Percentiles rank a stretch among this genome's conserved stretches.
Conservation (phyloP, 495 filamentous ascomycete species). For the Mycothermus thermophilus region DNA sequence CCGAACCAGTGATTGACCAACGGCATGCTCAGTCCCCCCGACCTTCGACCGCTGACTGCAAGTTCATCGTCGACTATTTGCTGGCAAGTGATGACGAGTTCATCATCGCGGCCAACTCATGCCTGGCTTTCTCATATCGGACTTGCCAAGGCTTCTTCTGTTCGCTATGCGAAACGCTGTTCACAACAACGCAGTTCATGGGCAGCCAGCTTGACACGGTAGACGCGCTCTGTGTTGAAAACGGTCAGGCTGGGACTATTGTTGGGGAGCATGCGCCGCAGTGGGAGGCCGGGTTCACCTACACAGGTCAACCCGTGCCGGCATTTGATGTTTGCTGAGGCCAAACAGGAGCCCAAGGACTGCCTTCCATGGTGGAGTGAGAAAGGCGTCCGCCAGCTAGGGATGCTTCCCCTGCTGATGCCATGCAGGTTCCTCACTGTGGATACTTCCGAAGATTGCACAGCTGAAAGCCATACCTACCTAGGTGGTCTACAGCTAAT, state of each 20-base stretch:
- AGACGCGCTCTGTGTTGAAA: constrained; percentile 24
- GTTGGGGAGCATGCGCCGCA: constrained; percentile 23
- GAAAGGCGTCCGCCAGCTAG: no score
- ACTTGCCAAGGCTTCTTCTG: constrained; percentile 34
- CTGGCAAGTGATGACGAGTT: constrained; percentile 18
- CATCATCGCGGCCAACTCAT: constrained; percentile 23
- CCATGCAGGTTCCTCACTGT: no score
- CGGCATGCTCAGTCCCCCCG: constrained; percentile 16
- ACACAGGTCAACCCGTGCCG: constrained; percentile 18
- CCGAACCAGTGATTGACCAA: not conserved
- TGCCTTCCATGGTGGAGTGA: no score
- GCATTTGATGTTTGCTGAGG: constrained; percentile 27
- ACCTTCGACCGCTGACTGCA: constrained; percentile 22
- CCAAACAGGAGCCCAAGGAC: no score
- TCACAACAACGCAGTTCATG: constrained; percentile 26
- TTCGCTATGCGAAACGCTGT: constrained; percentile 23
- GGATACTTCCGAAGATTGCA: no score
- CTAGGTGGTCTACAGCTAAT: no score
- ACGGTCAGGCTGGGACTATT: constrained; percentile 26
- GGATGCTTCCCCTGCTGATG: no score
- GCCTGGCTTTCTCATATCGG: constrained; percentile 22
- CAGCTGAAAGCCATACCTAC: no score
- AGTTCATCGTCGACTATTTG: constrained; percentile 21
- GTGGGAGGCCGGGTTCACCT: constrained; percentile 29
- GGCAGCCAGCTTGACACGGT: constrained; percentile 24